A percentile compares a stretch with the other conserved stretches of the same genome.
These are phyloP conservation scores for Tubosaeta sp. DNA, from an alignment of 768 basidiomycete genomes.

Conservation along the genomic window DNA sequence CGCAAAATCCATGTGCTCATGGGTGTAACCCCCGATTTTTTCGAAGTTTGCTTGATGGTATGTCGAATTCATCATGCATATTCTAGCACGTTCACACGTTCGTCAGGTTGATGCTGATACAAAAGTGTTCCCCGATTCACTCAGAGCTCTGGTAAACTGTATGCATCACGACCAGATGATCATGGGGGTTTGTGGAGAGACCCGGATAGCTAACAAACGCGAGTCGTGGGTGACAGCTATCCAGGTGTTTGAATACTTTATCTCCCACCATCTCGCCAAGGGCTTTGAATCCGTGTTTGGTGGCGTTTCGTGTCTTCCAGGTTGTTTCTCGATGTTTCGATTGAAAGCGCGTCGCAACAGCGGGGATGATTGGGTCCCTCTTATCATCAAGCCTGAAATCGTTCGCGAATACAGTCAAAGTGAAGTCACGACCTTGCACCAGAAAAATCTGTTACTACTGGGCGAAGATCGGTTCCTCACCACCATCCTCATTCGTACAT, in stretches of 20 bases:
- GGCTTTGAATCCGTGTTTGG: constrained; percentile 99
- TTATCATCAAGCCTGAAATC: constrained; percentile 95
- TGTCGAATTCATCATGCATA: constrained; percentile 25
- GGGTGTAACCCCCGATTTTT: constrained; percentile 99
- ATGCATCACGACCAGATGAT: constrained; percentile 99
- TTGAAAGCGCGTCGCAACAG: constrained; percentile 85
- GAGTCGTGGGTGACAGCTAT: constrained; percentile 98
- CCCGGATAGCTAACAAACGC: constrained; percentile 97
- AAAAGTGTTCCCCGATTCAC: constrained; percentile 87
- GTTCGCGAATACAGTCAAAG: constrained; percentile 96
- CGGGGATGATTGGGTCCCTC: constrained; percentile 96
- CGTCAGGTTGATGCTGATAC: constrained; percentile 96
- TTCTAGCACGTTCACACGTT: constrained; percentile 9
- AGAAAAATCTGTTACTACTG: constrained; percentile 93
- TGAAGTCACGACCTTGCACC: constrained; percentile 90
- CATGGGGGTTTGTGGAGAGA: constrained; percentile 99
- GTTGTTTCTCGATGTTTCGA: constrained; percentile 99
- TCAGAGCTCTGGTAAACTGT: constrained; percentile 90
- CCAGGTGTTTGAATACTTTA: constrained; percentile 98
- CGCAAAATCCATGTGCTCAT: constrained; percentile 93
- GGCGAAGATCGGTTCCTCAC: constrained; percentile 99
- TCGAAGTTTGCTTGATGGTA: constrained; percentile 97
- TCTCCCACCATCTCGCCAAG: constrained; percentile 97
- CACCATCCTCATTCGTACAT: constrained; percentile 92
- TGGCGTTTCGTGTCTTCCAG: constrained; percentile 97